A percentile compares a stretch with the other conserved stretches of the same genome.
phyloP scores from a whole-genome alignment of 768 basidiomycete genomes.

The Leccinum longicurvipes region DNA sequence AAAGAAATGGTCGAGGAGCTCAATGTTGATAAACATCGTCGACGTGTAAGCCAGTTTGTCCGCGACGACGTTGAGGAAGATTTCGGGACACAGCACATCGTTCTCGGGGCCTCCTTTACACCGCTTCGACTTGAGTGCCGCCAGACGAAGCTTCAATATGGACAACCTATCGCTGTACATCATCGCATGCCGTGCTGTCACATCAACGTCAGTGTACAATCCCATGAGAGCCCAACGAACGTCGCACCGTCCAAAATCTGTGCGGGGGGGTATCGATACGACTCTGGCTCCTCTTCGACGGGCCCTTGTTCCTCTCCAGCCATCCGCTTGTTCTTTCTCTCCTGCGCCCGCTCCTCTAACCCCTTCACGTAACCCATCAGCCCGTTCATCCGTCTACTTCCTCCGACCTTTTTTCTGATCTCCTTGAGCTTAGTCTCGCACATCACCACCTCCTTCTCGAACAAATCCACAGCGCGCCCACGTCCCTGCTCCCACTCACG shows the following conservation, averaged over 20 bases:
- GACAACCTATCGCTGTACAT: constrained; percentile 78
- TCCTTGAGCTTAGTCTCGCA: constrained; percentile 87
- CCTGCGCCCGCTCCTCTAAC: constrained; percentile 74
- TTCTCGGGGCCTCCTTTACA: constrained; percentile 86
- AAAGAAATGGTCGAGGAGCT: constrained; percentile 97
- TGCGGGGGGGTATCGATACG: constrained; percentile 88
- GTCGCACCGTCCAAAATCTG: constrained; percentile 86
- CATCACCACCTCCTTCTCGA: constrained; percentile 79
- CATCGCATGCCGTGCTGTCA: constrained; percentile 87
- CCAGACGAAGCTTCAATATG: constrained; percentile 81
- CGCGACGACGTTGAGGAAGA: constrained; percentile 94
- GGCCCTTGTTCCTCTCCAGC: constrained; percentile 37
- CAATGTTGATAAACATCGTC: constrained; percentile 98
- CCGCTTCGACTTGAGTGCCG: constrained; percentile 83
- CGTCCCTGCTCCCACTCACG: constrained; percentile 91
- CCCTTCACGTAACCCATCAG: constrained; percentile 79
- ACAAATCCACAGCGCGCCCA: constrained; percentile 67
- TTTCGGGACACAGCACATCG: constrained; percentile 91
- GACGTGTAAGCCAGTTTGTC: constrained; percentile 96
- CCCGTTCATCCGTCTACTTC: constrained; percentile 69
- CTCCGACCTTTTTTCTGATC: constrained; percentile 86
- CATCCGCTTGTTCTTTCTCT: constrained; percentile 53
- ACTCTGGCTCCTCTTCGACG: constrained; percentile 50
- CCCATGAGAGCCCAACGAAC: not conserved
- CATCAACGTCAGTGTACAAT: constrained; percentile 2